Percentiles rank a stretch among this genome's conserved stretches.
These are phyloP conservation scores for Boletales sp. DNA, from an alignment of 768 basidiomycete genomes.

Conservation along the genomic window DNA sequence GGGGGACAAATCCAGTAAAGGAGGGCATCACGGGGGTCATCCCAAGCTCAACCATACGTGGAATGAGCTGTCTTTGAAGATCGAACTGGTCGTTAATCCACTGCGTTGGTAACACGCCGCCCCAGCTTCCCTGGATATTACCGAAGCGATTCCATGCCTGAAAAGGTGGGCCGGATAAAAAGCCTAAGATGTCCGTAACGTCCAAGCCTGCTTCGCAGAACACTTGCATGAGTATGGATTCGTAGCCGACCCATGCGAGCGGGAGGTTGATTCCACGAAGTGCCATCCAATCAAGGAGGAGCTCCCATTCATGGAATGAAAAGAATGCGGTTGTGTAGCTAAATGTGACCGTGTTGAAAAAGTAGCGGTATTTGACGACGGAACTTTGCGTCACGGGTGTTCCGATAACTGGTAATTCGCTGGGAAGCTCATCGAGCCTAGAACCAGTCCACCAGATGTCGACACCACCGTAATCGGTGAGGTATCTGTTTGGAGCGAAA, in stretches of 20 bases:
- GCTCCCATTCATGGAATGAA: constrained; percentile 35
- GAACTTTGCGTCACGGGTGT: constrained; percentile 29
- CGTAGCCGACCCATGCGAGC: constrained; percentile 41
- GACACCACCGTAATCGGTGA: constrained; percentile 34
- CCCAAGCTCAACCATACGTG: constrained; percentile 39
- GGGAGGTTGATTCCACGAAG: constrained; percentile 40
- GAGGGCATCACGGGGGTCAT: constrained; percentile 42
- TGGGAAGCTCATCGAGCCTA: constrained; percentile 31
- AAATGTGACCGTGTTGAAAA: constrained; percentile 44
- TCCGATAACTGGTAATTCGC: constrained; percentile 30
- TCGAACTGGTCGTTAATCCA: constrained; percentile 38
- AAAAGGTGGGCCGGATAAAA: constrained; percentile 39
- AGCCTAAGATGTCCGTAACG: constrained; percentile 32
- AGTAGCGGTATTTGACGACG: constrained; percentile 38
- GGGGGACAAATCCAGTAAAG: constrained; percentile 41
- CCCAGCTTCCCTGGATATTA: constrained; percentile 41
- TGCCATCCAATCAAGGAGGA: constrained; percentile 41
- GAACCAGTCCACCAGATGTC: constrained; percentile 46
- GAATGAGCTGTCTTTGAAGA: constrained; percentile 34
- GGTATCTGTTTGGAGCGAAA: constrained; percentile 24
- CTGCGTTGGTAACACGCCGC: constrained; percentile 31
- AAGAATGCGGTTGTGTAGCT: constrained; percentile 41
- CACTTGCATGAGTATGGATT: constrained; percentile 34
- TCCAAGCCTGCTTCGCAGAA: constrained; percentile 36
- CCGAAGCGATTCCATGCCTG: constrained; percentile 43